Percentiles rank a stretch among this genome's conserved stretches.
Conservation (phyloP, 164 flowering plant species). For the Aristolochia contorta region DNA sequence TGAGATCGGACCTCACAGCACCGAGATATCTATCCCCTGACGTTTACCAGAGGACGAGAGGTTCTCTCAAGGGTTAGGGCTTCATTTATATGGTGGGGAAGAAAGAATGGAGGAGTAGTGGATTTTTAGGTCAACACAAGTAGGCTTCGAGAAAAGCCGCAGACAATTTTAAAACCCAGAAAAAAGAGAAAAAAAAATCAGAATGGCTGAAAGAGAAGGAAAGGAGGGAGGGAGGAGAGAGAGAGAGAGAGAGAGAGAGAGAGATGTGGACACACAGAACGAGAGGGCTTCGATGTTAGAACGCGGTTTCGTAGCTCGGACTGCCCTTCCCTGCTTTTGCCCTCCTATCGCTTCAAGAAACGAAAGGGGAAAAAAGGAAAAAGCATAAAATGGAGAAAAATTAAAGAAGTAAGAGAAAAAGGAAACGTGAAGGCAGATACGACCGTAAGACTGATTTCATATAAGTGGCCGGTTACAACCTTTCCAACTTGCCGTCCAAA, state of each 20-base stretch:
- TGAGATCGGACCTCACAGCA: no score
- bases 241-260: background rate
- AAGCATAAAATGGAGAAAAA: background rate
- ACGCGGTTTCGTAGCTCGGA: background rate
- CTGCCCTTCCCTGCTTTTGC: background rate
- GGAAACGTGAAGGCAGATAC: no score
- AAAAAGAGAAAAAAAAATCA: background rate
- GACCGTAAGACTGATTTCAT: no score
- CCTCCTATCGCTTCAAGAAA: no score
- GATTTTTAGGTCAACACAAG: background rate
- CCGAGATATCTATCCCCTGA: no score
- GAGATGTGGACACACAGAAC: no score
- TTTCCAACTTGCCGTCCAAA: no score
- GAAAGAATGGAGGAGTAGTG: background rate
- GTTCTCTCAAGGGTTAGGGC: conserved; percentile 4
- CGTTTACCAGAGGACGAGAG: background rate
- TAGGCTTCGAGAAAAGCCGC: conserved; percentile 8
- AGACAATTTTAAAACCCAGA: background rate
- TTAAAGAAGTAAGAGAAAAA: background rate
- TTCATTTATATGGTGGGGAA: background rate
- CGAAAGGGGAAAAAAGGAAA: background rate
- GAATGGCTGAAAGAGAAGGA: background rate
- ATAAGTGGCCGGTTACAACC: no score
- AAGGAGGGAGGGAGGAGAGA: background rate
- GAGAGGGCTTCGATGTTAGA: background rate